Percentiles rank a stretch among this genome's conserved stretches.
phyloP scores from a whole-genome alignment of 2,329 filamentous ascomycete genomes.

The Alternaria viburni region DNA sequence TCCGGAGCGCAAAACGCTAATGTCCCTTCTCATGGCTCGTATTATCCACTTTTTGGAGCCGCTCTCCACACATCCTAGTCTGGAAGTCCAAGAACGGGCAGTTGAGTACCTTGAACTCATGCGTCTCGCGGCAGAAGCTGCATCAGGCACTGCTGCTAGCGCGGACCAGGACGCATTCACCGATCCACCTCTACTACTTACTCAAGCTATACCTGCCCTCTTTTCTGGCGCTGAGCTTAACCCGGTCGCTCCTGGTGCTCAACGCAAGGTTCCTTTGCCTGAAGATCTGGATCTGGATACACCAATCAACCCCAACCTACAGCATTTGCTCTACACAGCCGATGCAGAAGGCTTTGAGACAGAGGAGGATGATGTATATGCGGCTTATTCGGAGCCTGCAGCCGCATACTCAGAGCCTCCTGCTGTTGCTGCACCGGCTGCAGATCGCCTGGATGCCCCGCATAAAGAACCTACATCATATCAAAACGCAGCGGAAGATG shows the following conservation, averaged over 20 bases:
- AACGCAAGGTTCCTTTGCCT: constrained; percentile 83
- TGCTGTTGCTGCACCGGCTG: constrained; percentile 44
- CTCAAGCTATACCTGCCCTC: constrained; percentile 86
- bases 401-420: constrained; percentile 27
- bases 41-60: constrained; percentile 83
- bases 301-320: constrained; percentile 79
- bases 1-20: constrained; percentile 72
- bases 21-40: constrained; percentile 78
- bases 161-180: constrained; percentile 69
- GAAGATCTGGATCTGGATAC: constrained; percentile 77
- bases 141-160: constrained; percentile 66
- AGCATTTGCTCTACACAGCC: constrained; percentile 65
- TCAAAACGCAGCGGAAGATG: constrained; percentile 53
- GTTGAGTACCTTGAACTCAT: constrained; percentile 92
- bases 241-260: constrained; percentile 82
- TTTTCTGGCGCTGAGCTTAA: constrained; percentile 90
- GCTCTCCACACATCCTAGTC: constrained; percentile 77
- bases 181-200: constrained; percentile 82
- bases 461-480: constrained; percentile 50
- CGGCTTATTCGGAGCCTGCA: constrained; percentile 54
- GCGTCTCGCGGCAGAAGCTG: constrained; percentile 83
- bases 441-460: constrained; percentile 51
- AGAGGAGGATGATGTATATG: constrained; percentile 54
- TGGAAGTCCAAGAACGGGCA: constrained; percentile 94
- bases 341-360: constrained; percentile 53